A percentile compares a stretch with the other conserved stretches of the same genome.
phyloP scores from a whole-genome alignment of 2,329 filamentous ascomycete species.

The Penicillium sclerotigenum region DNA sequence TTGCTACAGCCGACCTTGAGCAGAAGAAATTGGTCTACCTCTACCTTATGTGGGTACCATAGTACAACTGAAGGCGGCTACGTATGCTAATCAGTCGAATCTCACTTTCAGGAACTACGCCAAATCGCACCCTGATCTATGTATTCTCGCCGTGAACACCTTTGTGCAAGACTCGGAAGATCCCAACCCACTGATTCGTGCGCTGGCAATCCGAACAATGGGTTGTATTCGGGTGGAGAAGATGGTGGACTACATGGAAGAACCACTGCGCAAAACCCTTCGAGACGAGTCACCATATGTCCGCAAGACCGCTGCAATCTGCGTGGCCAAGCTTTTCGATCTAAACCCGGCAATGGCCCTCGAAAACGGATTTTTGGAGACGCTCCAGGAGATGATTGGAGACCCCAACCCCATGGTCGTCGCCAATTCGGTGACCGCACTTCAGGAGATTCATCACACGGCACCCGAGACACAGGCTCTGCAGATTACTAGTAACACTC shows the following conservation, averaged over 20 bases:
- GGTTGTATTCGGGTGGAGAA: conserved; percentile 97
- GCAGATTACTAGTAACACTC: conserved; percentile 71
- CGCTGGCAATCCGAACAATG: conserved; percentile 95
- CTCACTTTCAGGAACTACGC: conserved; percentile 78
- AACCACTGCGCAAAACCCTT: conserved; percentile 90
- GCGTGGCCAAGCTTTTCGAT: conserved; percentile 96
- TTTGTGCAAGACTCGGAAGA: conserved; percentile 99
- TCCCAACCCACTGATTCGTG: conserved; percentile 91
- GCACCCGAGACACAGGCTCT: conserved; percentile 88
- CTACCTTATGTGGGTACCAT: conserved; percentile 75
- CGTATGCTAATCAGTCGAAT: conserved; percentile 20
- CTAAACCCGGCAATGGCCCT: conserved; percentile 88
- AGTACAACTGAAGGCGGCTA: not conserved
- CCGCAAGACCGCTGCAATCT: conserved; percentile 95
- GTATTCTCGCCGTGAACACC: conserved; percentile 97
- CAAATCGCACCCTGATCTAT: conserved; percentile 97
- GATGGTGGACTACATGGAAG: conserved; percentile 99
- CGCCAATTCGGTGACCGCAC: conserved; percentile 90
- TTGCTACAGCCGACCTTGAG: conserved; percentile 88
- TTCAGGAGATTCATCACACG: conserved; percentile 86
- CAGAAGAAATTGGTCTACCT: conserved; percentile 99
- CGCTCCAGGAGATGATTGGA: conserved; percentile 89
- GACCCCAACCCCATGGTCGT: conserved; percentile 99
- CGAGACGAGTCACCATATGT: conserved; percentile 98
- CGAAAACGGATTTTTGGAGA: conserved; percentile 94